Percentiles rank a stretch among this genome's conserved stretches.
Conservation (phyloP, 2,329 filamentous ascomycete genomes). For the Phaeosphaeriaceae sp. region DNA sequence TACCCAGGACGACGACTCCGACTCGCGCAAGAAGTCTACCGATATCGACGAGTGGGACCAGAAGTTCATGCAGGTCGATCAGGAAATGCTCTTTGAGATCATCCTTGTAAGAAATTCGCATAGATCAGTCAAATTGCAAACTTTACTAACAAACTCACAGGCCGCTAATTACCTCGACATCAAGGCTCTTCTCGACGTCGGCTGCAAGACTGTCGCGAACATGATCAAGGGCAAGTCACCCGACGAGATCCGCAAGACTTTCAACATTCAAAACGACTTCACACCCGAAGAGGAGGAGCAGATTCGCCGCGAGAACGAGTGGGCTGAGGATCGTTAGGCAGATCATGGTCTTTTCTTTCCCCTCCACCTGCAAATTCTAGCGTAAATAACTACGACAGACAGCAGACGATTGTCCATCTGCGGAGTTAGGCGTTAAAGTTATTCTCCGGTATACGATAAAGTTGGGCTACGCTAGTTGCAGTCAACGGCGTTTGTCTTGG, state of each 20-base stretch:
- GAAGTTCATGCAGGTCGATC: slow-evolving; percentile 99
- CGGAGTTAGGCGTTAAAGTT: too few relatives aligned
- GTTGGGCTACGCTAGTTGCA: too few relatives aligned
- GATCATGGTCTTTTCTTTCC: background rate
- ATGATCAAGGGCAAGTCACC: slow-evolving; percentile 99
- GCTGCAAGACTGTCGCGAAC: slow-evolving; percentile 99
- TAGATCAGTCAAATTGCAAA: too few relatives aligned
- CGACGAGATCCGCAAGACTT: slow-evolving; percentile 98
- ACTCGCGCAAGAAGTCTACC: slow-evolving; percentile 96
- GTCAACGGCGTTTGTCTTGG: background rate
- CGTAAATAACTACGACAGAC: background rate
- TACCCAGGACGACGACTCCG: slow-evolving; percentile 84
- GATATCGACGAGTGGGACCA: slow-evolving; percentile 99
- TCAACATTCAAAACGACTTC: slow-evolving; percentile 99
- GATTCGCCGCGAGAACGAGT: slow-evolving; percentile 66
- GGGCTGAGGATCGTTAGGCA: slow-evolving; percentile 52
- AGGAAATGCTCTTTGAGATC: slow-evolving; percentile 99
- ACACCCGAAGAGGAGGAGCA: slow-evolving; percentile 99
- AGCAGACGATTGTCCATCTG: background rate
- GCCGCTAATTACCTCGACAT: slow-evolving; percentile 99
- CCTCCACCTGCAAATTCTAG: background rate
- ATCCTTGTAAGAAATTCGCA: slow-evolving; percentile 72
- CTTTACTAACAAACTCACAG: slow-evolving; percentile 54
- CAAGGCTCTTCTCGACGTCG: slow-evolving; percentile 95
- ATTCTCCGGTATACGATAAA: too few relatives aligned